These are phyloP conservation scores for Puccinia brachypodii DNA, from an alignment of 1,284 basidiomycete genomes.

Conservation along the genomic window DNA sequence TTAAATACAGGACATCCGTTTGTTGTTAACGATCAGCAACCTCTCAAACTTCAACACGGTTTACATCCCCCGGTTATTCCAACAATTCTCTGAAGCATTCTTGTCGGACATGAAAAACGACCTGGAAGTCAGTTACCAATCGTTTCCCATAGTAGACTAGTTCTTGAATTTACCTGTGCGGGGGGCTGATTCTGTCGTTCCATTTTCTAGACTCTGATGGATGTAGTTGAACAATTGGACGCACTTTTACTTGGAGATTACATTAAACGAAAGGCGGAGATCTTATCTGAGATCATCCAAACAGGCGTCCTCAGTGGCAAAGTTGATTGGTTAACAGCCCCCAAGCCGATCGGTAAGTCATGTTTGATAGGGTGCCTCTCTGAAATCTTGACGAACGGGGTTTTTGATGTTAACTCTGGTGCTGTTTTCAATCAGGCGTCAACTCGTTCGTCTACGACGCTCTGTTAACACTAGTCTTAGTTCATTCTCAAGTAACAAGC, in stretches of 20 bases:
- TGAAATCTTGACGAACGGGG: too few species aligned
- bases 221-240: constrained; percentile 79
- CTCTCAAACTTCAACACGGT: constrained; percentile 72
- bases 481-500: constrained; percentile 84
- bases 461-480: constrained; percentile 80
- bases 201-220: constrained; percentile 66
- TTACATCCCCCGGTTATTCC: constrained; percentile 76
- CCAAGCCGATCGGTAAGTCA: constrained; percentile 52
- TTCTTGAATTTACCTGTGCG: not conserved
- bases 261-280: constrained; percentile 71
- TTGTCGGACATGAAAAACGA: constrained; percentile 75
- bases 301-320: constrained; percentile 73
- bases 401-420: not conserved
- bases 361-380: too few species aligned
- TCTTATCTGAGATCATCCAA: constrained; percentile 70
- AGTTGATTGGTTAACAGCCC: constrained; percentile 88
- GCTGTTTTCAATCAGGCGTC: constrained; percentile 66
- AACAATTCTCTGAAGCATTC: constrained; percentile 75
- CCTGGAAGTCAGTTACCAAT: constrained; percentile 62
- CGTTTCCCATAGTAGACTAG: not conserved
- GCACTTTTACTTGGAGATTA: constrained; percentile 83
- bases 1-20: constrained; percentile 71
- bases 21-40: constrained; percentile 87
- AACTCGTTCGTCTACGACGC: constrained; percentile 90
- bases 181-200: constrained; percentile 18